Evolutionary conservation across 1,139 yeast species (phyloP).

Genomic region (Debaryomyces udenii): DNA sequence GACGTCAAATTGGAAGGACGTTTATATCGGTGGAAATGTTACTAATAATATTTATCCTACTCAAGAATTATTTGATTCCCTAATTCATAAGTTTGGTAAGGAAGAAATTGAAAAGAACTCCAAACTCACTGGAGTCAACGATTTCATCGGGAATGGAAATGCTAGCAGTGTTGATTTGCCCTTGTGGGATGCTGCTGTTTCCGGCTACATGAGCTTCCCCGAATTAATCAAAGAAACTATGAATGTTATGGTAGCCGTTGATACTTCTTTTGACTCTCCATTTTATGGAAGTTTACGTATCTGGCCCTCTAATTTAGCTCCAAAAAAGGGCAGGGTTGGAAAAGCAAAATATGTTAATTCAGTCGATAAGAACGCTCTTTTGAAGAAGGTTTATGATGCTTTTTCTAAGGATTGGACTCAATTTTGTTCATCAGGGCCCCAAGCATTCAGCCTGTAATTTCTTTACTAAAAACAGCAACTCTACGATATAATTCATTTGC

Average conservation of each 20-base stretch:
- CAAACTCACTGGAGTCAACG: constrained; percentile 26
- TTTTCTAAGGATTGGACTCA: constrained; percentile 36
- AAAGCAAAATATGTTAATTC: constrained; percentile 34
- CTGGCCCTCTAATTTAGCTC: constrained; percentile 34
- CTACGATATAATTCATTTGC: too few species aligned
- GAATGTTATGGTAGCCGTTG: constrained; percentile 34
- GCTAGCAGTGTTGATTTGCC: constrained; percentile 29
- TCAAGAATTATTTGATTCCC: constrained; percentile 21
- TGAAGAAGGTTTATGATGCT: constrained; percentile 29
- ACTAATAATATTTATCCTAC: constrained; percentile 42
- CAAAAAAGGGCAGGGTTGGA: constrained; percentile 30
- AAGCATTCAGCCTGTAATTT: too few species aligned
- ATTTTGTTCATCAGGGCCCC: constrained; percentile 24
- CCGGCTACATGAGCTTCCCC: constrained; percentile 36
- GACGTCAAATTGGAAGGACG: constrained; percentile 39
- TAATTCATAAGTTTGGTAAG: constrained; percentile 6
- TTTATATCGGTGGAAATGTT: constrained; percentile 42
- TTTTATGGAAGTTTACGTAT: constrained; percentile 41
- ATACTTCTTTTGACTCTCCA: constrained; percentile 41
- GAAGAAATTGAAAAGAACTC: constrained; percentile 24
- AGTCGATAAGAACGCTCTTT: constrained; percentile 30
- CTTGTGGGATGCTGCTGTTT: constrained; percentile 44
- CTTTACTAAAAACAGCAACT: constrained; percentile 15
- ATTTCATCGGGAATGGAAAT: constrained; percentile 35
- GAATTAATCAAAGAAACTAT: constrained; percentile 30